Evolutionary conservation across 1,139 yeast species (phyloP), one percentile per base, ranked within the genome.

Genomic region (Wickerhamiella infanticola): DNA sequence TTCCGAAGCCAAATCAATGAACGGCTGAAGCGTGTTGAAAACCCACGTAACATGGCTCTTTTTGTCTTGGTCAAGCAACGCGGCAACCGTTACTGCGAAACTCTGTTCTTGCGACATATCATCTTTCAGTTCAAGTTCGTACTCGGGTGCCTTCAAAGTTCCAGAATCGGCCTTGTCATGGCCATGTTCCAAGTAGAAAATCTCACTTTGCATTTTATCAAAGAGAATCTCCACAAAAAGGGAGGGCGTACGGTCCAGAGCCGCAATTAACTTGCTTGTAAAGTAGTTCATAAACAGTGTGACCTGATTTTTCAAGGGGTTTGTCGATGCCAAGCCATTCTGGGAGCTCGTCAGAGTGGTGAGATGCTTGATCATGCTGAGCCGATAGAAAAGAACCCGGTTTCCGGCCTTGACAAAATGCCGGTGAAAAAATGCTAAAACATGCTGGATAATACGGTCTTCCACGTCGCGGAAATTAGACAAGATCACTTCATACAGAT

Each of bases 351-450:
- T 46, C 3, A 53, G 37, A 13, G 35, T 11, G 3, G 51, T 70
- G 1, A 80, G 57, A 1, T 72, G 58, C n/a, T 68, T 59, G 63
- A 90, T 74, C 55, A 90, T 77, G 59, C 90, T 96, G 37, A 90
- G 62, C 42, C 95, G 69, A 57, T 71, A 81, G 38, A 88, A 66
- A 9, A 77, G 72, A n/a, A 69, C 56, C 35, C 77, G 76, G 48
- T 72, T 74, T 50, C 79, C 81, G 35, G 77, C 72, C 48, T 77
- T 70, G 45, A 80, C 79, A 54, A 86, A 78, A 0, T 85, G 63
- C 37, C 84, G 68, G 58, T 84, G 86, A 56, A 86, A 77, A 58
- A 77, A 88, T 1, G 79, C 68, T 29, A 90, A 59, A 24, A 81
- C 78, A 48, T 73, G 70, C 55, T 78, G 79, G 42, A 90, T 66